A percentile compares a stretch with the other conserved stretches of the same genome.
Conservation (phyloP, 1,284 basidiomycete species). For the Tilletia indica region DNA sequence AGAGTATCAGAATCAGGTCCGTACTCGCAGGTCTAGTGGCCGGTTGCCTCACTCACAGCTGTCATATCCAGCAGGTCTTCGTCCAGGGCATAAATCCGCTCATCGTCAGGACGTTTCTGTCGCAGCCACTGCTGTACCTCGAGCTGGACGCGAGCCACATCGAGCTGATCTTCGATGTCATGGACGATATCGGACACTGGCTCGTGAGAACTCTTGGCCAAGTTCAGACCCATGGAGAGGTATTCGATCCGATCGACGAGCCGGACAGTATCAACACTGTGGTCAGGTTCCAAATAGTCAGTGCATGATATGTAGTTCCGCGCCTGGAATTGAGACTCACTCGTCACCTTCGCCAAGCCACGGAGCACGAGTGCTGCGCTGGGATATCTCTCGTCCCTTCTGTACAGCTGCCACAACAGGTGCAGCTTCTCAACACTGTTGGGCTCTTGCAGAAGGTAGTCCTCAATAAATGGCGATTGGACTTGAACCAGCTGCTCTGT, state of each 20-base stretch:
- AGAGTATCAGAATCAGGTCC: slow-evolving; percentile 19
- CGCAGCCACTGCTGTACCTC: slow-evolving; percentile 62
- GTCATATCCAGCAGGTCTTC: slow-evolving; percentile 60
- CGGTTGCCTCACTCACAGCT: slow-evolving; percentile 52
- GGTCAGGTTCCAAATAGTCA: not conserved
- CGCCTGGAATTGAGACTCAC: slow-evolving; percentile 60
- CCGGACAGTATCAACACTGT: slow-evolving; percentile 28
- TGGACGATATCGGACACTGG: slow-evolving; percentile 59
- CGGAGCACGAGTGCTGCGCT: slow-evolving; percentile 84
- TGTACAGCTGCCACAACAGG: slow-evolving; percentile 93
- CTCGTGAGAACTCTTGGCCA: slow-evolving; percentile 68
- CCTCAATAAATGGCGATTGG: slow-evolving; percentile 77
- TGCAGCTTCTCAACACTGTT: slow-evolving; percentile 77
- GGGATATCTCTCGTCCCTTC: slow-evolving; percentile 65
- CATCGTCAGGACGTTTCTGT: slow-evolving; percentile 55
- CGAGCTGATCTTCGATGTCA: slow-evolving; percentile 93
- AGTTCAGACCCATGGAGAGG: slow-evolving; percentile 74
- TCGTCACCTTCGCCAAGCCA: slow-evolving; percentile 81
- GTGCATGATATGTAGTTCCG: not conserved
- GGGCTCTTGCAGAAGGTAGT: slow-evolving; percentile 80
- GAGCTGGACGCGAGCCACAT: slow-evolving; percentile 92
- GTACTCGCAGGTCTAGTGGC: not conserved
- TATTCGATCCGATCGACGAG: slow-evolving; percentile 52
- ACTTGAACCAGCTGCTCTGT: slow-evolving; percentile 75
- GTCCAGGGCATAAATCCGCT: slow-evolving; percentile 63